Percentiles rank a stretch among this genome's conserved stretches.
phyloP scores from a whole-genome alignment of 129 eudicot genomes.

The Helianthus annuus region HanXRQr2.0-SUNRISE NC_035449.2:33272141-33272640 shows the following conservation, averaged over 20 bases:
- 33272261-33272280: constrained; percentile 31
- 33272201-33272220: no score
- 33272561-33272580: constrained; percentile 32
- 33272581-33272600: constrained; percentile 62
- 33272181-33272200: no score
- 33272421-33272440: constrained; percentile 54
- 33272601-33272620: constrained; percentile 60
- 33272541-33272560: constrained; percentile 68
- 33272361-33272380: constrained; percentile 24
- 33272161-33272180: no score
- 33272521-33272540: constrained; percentile 37
- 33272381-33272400: neutral
- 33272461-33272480: constrained; percentile 64
- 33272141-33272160: no score
- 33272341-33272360: constrained; percentile 24
- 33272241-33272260: constrained; percentile 20
- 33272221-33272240: constrained; percentile 3
- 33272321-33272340: constrained; percentile 21
- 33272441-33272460: constrained; percentile 61
- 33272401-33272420: constrained; percentile 9
- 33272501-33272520: constrained; percentile 59
- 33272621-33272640: constrained; percentile 70
- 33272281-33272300: constrained; percentile 18
- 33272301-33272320: constrained; percentile 4
- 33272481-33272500: constrained; percentile 63